Evolutionary conservation across 2,329 filamentous ascomycete species (phyloP).

Genomic region (Aureobasidium musti): DNA sequence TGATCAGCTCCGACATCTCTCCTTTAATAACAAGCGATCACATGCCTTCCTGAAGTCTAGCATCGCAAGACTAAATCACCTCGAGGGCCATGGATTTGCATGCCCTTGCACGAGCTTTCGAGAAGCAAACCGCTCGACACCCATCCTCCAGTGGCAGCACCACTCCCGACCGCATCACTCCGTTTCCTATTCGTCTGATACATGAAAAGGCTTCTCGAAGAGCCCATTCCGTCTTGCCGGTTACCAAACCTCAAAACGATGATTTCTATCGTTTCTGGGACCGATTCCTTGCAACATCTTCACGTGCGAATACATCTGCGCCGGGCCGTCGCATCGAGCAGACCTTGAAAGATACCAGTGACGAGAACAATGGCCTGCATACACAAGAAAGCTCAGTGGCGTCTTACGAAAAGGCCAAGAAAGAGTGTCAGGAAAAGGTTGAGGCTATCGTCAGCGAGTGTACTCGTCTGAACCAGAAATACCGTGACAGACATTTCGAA

Average conservation of each 20-base stretch:
- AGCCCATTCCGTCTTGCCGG: not conserved
- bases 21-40: too few relatives aligned
- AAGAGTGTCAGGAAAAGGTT: slow-evolving; percentile 65
- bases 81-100: not conserved
- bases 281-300: slow-evolving; percentile 35
- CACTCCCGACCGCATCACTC: not conserved
- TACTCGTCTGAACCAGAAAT: slow-evolving; percentile 77
- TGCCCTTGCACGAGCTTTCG: not conserved
- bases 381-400: slow-evolving; percentile 15
- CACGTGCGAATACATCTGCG: not conserved
- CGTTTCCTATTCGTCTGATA: slow-evolving; percentile 3
- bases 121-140: not conserved
- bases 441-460: slow-evolving; percentile 64
- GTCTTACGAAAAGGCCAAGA: slow-evolving; percentile 71
- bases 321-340: slow-evolving; percentile 4
- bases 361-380: slow-evolving; percentile 7
- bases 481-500: slow-evolving; percentile 83
- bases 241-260: slow-evolving; percentile 11
- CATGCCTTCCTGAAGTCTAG: not conserved
- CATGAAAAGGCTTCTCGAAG: not conserved
- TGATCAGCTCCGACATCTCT: not conserved
- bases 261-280: slow-evolving; percentile 38
- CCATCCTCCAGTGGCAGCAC: not conserved
- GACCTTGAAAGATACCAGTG: not conserved
- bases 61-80: too few relatives aligned